These are phyloP conservation scores for Phaeosphaeriaceae sp. DNA, from an alignment of 2,329 filamentous ascomycete species.

Conservation along the genomic window DNA sequence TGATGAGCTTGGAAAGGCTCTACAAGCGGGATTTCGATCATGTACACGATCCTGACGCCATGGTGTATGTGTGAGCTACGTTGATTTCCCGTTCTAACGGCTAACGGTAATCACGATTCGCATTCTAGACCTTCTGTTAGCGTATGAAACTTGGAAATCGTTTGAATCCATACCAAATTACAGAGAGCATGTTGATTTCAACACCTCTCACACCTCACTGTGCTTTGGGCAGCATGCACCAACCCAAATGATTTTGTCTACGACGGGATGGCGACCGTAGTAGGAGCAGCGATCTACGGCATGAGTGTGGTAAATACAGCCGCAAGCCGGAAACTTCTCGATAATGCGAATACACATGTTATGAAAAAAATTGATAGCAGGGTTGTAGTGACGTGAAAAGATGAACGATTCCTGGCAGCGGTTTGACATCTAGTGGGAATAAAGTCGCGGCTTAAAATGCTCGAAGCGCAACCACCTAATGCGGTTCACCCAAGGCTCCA, in stretches of 20 bases:
- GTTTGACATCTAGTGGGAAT: not conserved
- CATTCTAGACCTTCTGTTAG: no score
- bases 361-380: not conserved
- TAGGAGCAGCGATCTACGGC: constrained; percentile 44
- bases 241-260: constrained; percentile 40
- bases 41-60: no score
- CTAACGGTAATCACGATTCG: no score
- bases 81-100: no score
- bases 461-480: not conserved
- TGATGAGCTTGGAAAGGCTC: no score
- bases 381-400: not conserved
- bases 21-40: no score
- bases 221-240: constrained; percentile 36
- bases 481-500: not conserved
- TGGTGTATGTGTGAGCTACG: no score
- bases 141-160: not conserved
- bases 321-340: constrained; percentile 47
- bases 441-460: not conserved
- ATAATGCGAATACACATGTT: constrained; percentile 46
- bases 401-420: not conserved
- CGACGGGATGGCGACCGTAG: constrained; percentile 39
- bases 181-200: no score
- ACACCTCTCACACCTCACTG: constrained; percentile 1
- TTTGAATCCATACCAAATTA: not conserved
- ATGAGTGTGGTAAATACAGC: constrained; percentile 45